Evolutionary conservation across 2,329 filamentous ascomycete genomes (phyloP).

Genomic region (Apiospora hydei): DNA sequence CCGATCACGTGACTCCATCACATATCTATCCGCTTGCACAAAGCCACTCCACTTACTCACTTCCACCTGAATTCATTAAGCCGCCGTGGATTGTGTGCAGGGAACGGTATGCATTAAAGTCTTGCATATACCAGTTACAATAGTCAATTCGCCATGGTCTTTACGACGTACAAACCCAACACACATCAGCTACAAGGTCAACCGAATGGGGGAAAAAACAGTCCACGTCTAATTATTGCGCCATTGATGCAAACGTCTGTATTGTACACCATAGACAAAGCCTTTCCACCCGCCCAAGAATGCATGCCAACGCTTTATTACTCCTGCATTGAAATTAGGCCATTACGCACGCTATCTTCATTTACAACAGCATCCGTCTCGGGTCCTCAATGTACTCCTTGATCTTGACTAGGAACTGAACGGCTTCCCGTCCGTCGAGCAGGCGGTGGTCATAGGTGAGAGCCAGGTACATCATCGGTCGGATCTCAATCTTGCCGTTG

Average conservation of each 20-base stretch:
- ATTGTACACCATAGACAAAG: conserved; percentile 31
- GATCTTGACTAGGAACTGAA: conserved; percentile 95
- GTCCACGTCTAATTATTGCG: neutral
- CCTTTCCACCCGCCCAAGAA: conserved; percentile 23
- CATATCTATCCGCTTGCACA: neutral
- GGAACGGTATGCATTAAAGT: too few species aligned
- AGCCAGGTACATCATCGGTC: conserved; percentile 99
- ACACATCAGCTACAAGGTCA: neutral
- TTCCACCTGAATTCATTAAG: too few species aligned
- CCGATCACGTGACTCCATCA: neutral
- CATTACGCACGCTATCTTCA: neutral
- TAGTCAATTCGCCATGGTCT: too few species aligned
- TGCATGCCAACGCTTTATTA: neutral
- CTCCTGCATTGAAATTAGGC: neutral
- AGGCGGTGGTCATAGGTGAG: conserved; percentile 98
- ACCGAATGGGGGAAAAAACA: neutral
- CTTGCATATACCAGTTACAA: too few species aligned
- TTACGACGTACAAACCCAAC: neutral
- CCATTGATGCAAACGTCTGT: conserved; percentile 27
- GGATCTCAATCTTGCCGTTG: conserved; percentile 92
- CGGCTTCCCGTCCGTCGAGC: conserved; percentile 91
- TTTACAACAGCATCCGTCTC: conserved; percentile 80
- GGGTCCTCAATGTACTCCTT: conserved; percentile 99
- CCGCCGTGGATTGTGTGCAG: too few species aligned
- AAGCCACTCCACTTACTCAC: neutral